Evolutionary conservation across 2,329 filamentous ascomycete genomes (phyloP), one percentile per base, ranked within the genome.

Genomic region (Diaporthe sp.): DNA sequence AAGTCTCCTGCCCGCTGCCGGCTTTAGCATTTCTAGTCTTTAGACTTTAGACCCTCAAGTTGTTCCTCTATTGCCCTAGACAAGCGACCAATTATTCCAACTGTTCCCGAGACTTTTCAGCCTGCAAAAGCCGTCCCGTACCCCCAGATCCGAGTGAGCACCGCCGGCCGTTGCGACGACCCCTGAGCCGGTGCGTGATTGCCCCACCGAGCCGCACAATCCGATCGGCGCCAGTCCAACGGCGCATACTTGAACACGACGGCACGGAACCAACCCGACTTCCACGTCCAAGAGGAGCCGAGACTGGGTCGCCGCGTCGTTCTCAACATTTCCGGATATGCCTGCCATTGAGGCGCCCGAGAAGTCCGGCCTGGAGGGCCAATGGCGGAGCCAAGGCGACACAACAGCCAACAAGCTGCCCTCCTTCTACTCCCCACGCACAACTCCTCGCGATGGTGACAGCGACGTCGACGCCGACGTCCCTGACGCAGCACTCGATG

Each of bases 361-460:
- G 25, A 42, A 58, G 51, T 55, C 73, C 28, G 67, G 53, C 6
- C 58, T 67, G 75, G 73, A 73, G 46, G 75, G 72, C 37, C 72
- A 69, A n/a, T 51, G 65, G 62, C 62, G 46, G 31, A 22, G 55
- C 17, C 39, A 72, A 31, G 39, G 22, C 65, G 62, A 59, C 39
- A 19, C 46, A 15, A 34, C 65, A 12, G 25, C 51, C 31, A 55
- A 2, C 22, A 68, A 44, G n/a, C 74, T 81, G 73, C 81, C 81
- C 46, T 80, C 81, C 17, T 82, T 82, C 75, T 82, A 82, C 78
- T 82, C 81, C 3, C 81, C 81, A 3, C 76, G 68, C 12, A 78
- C 79, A 42, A 73, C 75, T n/a, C 74, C 79, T n/a, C 72, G 44
- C 17, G 68, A 61, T 25, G 72, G 73, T 37, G 80, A 81, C 70